Percentiles rank a stretch among this genome's conserved stretches.
Conservation (phyloP, 2,329 filamentous ascomycete genomes). For the Periglandula ipomoeae region DNA sequence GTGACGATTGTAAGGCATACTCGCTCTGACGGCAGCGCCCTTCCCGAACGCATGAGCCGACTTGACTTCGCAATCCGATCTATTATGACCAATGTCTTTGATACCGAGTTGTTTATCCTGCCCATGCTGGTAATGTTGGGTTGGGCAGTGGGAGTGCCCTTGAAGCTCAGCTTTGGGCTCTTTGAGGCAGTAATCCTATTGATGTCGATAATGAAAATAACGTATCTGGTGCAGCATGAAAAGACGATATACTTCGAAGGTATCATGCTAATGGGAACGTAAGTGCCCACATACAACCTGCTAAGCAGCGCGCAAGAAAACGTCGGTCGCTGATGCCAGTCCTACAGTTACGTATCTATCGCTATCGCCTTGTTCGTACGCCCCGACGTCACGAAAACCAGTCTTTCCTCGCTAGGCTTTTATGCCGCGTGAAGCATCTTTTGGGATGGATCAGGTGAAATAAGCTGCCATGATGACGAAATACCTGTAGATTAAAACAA, state of each 20-base stretch:
- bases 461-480: constrained; percentile 5
- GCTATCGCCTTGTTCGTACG: constrained; percentile 10
- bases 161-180: constrained; percentile 10
- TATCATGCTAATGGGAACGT: constrained; percentile 13
- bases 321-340: not conserved
- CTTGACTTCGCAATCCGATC: constrained; percentile 7
- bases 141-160: constrained; percentile 5
- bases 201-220: constrained; percentile 10
- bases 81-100: constrained; percentile 8
- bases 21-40: not conserved
- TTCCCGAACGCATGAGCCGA: constrained; percentile 3
- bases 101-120: constrained; percentile 6
- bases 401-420: not conserved
- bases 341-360: constrained; percentile 10
- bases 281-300: constrained; percentile 1
- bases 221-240: constrained; percentile 11
- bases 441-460: not conserved
- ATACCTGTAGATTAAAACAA: constrained; percentile 1
- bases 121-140: constrained; percentile 7
- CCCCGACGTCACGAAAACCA: constrained; percentile 5
- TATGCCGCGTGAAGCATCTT: not conserved
- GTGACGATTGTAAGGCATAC: constrained; percentile 5
- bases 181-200: constrained; percentile 11
- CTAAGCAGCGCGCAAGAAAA: not conserved
- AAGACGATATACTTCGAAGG: constrained; percentile 13